Conservation (phyloP, 306 rosid species). For the Cucumis hystrix region DNA sequence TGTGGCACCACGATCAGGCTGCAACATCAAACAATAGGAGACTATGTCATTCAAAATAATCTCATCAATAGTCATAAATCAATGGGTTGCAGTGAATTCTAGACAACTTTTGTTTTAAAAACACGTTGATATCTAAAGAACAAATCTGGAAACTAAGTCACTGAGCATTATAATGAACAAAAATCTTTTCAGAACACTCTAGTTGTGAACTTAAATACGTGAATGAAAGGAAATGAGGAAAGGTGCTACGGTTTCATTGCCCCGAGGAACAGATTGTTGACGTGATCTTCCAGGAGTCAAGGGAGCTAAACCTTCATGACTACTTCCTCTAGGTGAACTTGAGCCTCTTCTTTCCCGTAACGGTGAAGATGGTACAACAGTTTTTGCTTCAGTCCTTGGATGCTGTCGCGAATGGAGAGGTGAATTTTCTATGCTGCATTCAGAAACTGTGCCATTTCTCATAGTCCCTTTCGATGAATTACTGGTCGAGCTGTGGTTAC, state of each 20-base stretch:
- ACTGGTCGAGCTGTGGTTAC: neutral
- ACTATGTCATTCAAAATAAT: neutral
- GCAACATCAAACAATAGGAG: constrained; percentile 3
- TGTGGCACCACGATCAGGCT: constrained; percentile 10
- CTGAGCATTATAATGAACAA: neutral
- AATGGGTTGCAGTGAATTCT: neutral
- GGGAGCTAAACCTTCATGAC: constrained; percentile 12
- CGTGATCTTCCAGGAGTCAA: constrained; percentile 14
- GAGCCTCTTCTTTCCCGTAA: constrained; percentile 10
- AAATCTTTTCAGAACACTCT: neutral
- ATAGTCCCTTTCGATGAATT: neutral
- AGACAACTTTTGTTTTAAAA: neutral
- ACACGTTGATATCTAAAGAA: neutral
- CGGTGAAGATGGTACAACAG: constrained; percentile 7
- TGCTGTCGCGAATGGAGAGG: constrained; percentile 6
- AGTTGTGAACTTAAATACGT: neutral
- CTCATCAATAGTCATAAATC: neutral
- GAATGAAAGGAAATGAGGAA: neutral
- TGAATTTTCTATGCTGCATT: constrained; percentile 1
- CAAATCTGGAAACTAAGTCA: neutral
- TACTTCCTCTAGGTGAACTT: neutral
- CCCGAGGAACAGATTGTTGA: constrained; percentile 6
- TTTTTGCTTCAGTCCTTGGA: constrained; percentile 1
- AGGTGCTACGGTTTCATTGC: constrained; percentile 9
- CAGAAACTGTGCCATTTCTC: neutral